Evolutionary conservation across 495 filamentous ascomycete species (phyloP).

Genomic region (Durotheca rogersii): DNA sequence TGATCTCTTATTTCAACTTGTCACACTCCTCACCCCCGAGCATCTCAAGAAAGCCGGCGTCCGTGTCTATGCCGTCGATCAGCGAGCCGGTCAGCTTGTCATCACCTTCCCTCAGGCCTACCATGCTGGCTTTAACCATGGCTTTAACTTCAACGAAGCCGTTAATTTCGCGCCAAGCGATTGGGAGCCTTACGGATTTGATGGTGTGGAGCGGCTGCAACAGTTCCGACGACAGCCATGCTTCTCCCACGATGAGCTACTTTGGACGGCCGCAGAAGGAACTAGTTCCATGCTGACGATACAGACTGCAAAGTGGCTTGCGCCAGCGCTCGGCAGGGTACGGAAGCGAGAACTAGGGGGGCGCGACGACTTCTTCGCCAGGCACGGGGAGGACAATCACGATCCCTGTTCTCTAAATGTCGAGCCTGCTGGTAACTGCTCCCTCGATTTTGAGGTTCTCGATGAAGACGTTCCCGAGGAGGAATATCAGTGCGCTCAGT

Average conservation of each 20-base stretch:
- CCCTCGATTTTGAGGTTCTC: conserved; percentile 52
- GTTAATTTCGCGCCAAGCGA: conserved; percentile 97
- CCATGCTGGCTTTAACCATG: conserved; percentile 91
- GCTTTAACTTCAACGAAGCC: conserved; percentile 98
- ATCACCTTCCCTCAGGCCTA: conserved; percentile 93
- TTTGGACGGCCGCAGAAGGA: conserved; percentile 75
- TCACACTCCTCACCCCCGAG: conserved; percentile 90
- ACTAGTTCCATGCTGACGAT: conserved; percentile 75
- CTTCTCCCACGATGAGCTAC: conserved; percentile 96
- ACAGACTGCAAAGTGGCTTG: conserved; percentile 90
- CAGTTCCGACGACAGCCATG: conserved; percentile 88
- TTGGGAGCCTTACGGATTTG: conserved; percentile 92
- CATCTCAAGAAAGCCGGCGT: conserved; percentile 95
- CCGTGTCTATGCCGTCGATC: conserved; percentile 87
- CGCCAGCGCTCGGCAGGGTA: conserved; percentile 79
- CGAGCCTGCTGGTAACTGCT: conserved; percentile 43
- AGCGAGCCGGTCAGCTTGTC: conserved; percentile 93
- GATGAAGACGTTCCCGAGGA: conserved; percentile 81
- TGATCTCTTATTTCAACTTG: conserved; percentile 94
- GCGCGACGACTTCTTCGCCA: conserved; percentile 64
- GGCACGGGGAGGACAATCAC: conserved; percentile 57
- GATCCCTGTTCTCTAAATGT: conserved; percentile 47
- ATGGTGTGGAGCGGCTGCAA: conserved; percentile 82
- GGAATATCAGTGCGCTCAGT: conserved; percentile 85
- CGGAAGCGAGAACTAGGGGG: conserved; percentile 68